A percentile compares a stretch with the other conserved stretches of the same genome.
These are phyloP conservation scores for Phytopythium sindhum DNA, from an alignment of 352 stramenopile species.

Conservation along the genomic window DNA sequence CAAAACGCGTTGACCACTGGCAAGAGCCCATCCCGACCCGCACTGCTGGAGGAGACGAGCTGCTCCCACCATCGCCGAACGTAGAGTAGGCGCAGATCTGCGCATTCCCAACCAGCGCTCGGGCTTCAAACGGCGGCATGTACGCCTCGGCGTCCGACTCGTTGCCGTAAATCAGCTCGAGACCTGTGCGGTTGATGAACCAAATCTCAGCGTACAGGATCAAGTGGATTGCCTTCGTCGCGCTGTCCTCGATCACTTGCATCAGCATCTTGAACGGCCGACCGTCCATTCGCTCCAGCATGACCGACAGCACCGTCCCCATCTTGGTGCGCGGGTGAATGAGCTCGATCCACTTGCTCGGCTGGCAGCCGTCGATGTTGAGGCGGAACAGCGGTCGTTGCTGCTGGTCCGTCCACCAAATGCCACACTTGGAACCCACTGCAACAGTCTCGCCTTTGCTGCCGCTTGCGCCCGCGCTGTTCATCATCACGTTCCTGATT, in stretches of 20 bases:
- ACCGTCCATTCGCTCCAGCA: constrained; percentile 47
- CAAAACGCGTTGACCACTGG: constrained; percentile 71
- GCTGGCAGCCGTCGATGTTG: constrained; percentile 53
- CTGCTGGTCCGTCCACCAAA: constrained; percentile 72
- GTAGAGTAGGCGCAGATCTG: constrained; percentile 71
- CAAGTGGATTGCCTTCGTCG: constrained; percentile 42
- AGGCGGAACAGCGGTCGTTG: constrained; percentile 72
- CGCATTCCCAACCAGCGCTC: constrained; percentile 66
- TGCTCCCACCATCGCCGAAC: constrained; percentile 15
- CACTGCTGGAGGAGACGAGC: constrained; percentile 39
- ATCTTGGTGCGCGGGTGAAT: constrained; percentile 37
- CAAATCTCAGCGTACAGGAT: constrained; percentile 66
- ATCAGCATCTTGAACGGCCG: constrained; percentile 69
- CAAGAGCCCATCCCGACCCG: constrained; percentile 51
- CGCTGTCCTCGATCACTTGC: constrained; percentile 41
- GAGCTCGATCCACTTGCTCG: constrained; percentile 71
- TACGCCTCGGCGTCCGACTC: constrained; percentile 61
- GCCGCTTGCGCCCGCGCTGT: constrained; percentile 18
- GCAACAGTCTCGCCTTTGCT: constrained; percentile 35
- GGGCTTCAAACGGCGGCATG: constrained; percentile 43
- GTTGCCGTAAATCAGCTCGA: constrained; percentile 74
- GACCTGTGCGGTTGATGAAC: constrained; percentile 78
- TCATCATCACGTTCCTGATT: constrained; percentile 4
- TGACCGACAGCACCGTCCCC: constrained; percentile 54
- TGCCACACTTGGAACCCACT: constrained; percentile 57